These are phyloP conservation scores for Wickerhamomyces sp. DNA, from an alignment of 1,139 yeast genomes.

Conservation along the genomic window DNA sequence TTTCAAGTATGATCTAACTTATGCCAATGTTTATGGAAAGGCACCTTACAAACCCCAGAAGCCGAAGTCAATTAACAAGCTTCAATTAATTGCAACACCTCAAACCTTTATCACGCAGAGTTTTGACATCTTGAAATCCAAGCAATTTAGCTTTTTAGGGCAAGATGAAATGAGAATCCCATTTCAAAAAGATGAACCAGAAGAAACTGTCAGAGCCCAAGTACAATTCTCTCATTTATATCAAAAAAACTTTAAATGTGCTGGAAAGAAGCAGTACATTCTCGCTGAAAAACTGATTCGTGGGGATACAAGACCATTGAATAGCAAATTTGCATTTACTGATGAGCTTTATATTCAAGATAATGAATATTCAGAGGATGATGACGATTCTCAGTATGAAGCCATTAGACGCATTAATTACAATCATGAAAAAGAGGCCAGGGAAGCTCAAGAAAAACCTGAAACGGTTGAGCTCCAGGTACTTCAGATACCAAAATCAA, in stretches of 20 bases:
- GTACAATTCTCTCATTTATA: not conserved
- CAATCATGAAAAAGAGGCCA: not conserved
- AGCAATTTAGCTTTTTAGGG: slow-evolving; percentile 1
- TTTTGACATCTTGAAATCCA: not conserved
- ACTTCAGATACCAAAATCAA: not conserved
- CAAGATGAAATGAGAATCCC: slow-evolving; percentile 2
- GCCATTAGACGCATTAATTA: not conserved
- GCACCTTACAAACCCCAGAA: not conserved
- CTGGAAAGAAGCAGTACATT: not conserved
- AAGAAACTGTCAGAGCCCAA: not conserved
- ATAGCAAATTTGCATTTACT: not conserved
- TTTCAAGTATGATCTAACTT: not conserved
- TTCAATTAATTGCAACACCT: not conserved
- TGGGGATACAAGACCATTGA: not conserved
- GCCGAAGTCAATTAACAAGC: not conserved
- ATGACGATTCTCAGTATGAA: not conserved
- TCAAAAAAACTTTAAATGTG: not conserved
- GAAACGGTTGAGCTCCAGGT: not conserved
- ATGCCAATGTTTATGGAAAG: not conserved
- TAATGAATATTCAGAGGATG: not conserved
- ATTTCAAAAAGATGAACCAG: not conserved
- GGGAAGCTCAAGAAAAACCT: too few relatives aligned
- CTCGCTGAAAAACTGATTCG: not conserved
- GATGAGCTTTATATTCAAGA: not conserved
- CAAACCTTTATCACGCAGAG: not conserved